Conservation (phyloP, 192 early-diverging fungal species). For the Backusella mclennaniae region DNA sequence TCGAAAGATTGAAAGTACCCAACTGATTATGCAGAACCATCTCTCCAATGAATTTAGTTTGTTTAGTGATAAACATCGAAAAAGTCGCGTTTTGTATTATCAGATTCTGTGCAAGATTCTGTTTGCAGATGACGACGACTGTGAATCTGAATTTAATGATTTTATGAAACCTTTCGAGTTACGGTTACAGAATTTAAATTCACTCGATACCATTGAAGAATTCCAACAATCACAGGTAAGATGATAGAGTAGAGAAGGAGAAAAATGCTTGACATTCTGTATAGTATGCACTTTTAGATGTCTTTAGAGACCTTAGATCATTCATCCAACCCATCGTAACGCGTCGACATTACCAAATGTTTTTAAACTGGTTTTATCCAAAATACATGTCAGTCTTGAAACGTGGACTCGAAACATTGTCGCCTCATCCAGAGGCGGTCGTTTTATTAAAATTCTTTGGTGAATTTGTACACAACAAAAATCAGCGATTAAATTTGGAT, state of each 20-base stretch:
- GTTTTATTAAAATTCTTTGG: conserved; percentile 72
- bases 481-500: conserved; percentile 79
- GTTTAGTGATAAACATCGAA: conserved; percentile 57
- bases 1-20: conserved; percentile 67
- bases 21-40: conserved; percentile 74
- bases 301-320: conserved; percentile 76
- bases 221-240: conserved; percentile 50
- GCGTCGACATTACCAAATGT: conserved; percentile 58
- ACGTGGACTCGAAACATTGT: conserved; percentile 64
- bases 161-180: conserved; percentile 73
- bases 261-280: no score
- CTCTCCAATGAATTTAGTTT: conserved; percentile 69
- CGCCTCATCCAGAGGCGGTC: conserved; percentile 61
- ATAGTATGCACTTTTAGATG: conserved; percentile 53
- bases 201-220: conserved; percentile 49
- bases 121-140: conserved; percentile 64
- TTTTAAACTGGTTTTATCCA: conserved; percentile 90
- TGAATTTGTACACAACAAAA: conserved; percentile 81
- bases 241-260: no score
- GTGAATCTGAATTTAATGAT: conserved; percentile 54
- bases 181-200: conserved; percentile 50
- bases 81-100: conserved; percentile 72
- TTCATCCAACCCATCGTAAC: conserved; percentile 64
- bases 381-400: conserved; percentile 60
- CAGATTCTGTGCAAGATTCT: conserved; percentile 73